Conservation (phyloP, 2,329 filamentous ascomycete genomes). For the Cercospora sesami region DNA sequence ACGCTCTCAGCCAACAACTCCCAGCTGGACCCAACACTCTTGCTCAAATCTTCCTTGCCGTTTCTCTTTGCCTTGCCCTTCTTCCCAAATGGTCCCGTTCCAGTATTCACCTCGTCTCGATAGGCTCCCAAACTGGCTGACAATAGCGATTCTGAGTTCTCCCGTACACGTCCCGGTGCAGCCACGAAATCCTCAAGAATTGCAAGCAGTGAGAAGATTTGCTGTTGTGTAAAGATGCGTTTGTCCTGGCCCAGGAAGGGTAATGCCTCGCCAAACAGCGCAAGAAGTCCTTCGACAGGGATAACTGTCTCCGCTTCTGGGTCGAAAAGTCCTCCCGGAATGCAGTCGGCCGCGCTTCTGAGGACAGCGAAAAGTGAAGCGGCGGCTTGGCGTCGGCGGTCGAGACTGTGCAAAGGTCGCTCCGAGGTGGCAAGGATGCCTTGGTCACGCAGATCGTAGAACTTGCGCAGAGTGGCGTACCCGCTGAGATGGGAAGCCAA, state of each 20-base stretch:
- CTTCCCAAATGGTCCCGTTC: slow-evolving; percentile 12
- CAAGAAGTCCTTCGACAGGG: slow-evolving; percentile 81
- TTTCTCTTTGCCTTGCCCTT: slow-evolving; percentile 20
- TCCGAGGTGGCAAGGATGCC: slow-evolving; percentile 40
- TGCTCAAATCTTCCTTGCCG: slow-evolving; percentile 28
- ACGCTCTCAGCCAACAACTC: slow-evolving; percentile 32
- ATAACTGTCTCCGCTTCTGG: slow-evolving; percentile 77
- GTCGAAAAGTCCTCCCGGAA: slow-evolving; percentile 87
- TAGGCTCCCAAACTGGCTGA: slow-evolving; percentile 30
- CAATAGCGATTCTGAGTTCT: slow-evolving; percentile 34
- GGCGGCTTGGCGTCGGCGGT: slow-evolving; percentile 68
- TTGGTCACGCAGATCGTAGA: slow-evolving; percentile 84
- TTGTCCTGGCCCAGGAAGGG: slow-evolving; percentile 66
- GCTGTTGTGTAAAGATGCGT: slow-evolving; percentile 32
- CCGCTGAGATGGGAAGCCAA: slow-evolving; percentile 84
- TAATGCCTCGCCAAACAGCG: slow-evolving; percentile 79
- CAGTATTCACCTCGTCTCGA: slow-evolving; percentile 23
- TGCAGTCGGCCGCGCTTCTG: slow-evolving; percentile 81
- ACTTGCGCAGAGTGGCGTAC: slow-evolving; percentile 85
- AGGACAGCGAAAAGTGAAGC: slow-evolving; percentile 79
- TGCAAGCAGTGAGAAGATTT: slow-evolving; percentile 33
- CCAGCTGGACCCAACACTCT: slow-evolving; percentile 32
- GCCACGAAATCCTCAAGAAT: slow-evolving; percentile 36
- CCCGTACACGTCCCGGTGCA: slow-evolving; percentile 31
- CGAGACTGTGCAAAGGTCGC: slow-evolving; percentile 53